Conservation (phyloP, 495 filamentous ascomycete genomes). For the Parathielavia hyrcaniae region DNA sequence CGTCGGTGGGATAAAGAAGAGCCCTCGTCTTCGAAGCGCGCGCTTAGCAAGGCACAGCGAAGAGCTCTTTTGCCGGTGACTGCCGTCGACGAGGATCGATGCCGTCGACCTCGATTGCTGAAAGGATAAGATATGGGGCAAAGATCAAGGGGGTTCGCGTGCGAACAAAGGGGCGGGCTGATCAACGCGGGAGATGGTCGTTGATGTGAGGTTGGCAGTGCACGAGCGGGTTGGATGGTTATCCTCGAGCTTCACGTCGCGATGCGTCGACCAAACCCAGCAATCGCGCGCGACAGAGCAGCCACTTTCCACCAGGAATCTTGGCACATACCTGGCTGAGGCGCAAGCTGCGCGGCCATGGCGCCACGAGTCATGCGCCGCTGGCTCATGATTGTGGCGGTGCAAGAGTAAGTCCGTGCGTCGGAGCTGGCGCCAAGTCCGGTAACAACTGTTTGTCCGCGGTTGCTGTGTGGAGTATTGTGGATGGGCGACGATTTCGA, state of each 20-base stretch:
- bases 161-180: not conserved
- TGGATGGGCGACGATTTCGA: not conserved
- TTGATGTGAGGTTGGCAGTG: not conserved
- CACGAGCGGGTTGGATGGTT: not conserved
- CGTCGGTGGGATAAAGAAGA: not conserved
- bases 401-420: slow-evolving; percentile 2
- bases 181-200: not conserved
- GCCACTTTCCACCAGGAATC: not conserved
- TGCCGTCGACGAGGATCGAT: not conserved
- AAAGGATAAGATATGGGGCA: not conserved
- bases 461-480: not conserved
- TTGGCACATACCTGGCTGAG: slow-evolving; percentile 12
- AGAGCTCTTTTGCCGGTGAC: not conserved
- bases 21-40: not conserved
- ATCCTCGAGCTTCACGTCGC: slow-evolving; percentile 6
- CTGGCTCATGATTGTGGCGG: slow-evolving; percentile 5
- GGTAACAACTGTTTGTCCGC: not conserved
- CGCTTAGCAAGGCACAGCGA: not conserved
- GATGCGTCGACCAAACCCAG: not conserved
- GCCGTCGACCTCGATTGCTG: not conserved
- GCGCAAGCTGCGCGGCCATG: not conserved
- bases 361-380: not conserved
- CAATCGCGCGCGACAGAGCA: not conserved
- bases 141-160: not conserved
- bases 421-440: not conserved